Evolutionary conservation across 176 grass and related monocot species (phyloP), one percentile per base, ranked within the genome.

Genomic region (Alopecurus myosuroides): DNA sequence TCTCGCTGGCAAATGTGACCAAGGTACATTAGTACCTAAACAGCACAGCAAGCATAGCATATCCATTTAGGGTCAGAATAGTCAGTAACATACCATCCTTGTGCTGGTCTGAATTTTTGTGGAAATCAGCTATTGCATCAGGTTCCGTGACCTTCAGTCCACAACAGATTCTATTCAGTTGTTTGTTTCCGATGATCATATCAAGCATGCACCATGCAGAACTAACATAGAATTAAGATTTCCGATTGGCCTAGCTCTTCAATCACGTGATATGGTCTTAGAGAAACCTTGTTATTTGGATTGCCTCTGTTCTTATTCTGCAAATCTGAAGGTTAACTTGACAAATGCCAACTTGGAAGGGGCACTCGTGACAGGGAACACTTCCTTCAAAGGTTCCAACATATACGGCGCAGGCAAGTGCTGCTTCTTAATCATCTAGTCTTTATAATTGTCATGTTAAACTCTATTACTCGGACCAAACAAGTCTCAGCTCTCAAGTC

Each of bases 311-410:
- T 49, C n/a, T 56, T 23, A 56, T 22, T 56, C 52, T 53, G 19
- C 51, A 22, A 49, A 49, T 45, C 15, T 63, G 45, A 14, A 97
- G 52, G 52, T 56, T n/a, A 40, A 92, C 63, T 60, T 97, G 68
- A 69, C 71, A 64, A 94, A 97, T 84, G 90, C 94, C 80, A 97
- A 97, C 52, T 85, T 97, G 82, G 94, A 97, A 88, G 94, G 92
- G 68, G 94, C 94, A 80, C 85, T 92, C 36, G 82, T 63, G 74
- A 97, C 92, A 74, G 90, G 94, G 62, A 97, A 97, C 81, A 97
- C 94, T 36, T 83, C 94, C 60, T 97, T 97, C 75, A 94, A 63
- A 82, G 90, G 88, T 67, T 88, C 90, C 25, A 81, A 66, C 71
- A 92, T 97, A 85, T 49, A 90, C 80, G 90, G 94, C 11, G 94